Conservation (phyloP, 768 basidiomycete genomes). For the Amanita rimosa region DNA sequence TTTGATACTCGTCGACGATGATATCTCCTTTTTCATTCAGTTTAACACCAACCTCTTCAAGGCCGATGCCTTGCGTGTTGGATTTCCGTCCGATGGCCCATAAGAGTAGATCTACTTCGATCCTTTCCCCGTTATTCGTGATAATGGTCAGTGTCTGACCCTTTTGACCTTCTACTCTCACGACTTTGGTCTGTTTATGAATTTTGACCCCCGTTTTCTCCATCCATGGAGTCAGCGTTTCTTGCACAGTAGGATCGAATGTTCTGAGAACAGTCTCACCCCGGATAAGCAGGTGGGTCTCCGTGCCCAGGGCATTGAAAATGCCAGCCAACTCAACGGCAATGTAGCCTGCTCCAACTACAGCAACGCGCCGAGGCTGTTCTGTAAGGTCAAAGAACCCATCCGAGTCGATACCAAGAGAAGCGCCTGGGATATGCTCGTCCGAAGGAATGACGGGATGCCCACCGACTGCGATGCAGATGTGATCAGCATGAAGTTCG, state of each 20-base stretch:
- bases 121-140: conserved; percentile 59
- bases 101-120: conserved; percentile 79
- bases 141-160: conserved; percentile 68
- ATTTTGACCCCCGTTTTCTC: conserved; percentile 87
- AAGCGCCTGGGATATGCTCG: conserved; percentile 77
- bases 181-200: conserved; percentile 68
- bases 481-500: conserved; percentile 61
- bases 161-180: conserved; percentile 64
- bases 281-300: conserved; percentile 89
- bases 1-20: conserved; percentile 86
- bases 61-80: conserved; percentile 66
- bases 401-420: conserved; percentile 85
- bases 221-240: conserved; percentile 83
- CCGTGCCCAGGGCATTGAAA: conserved; percentile 80
- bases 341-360: conserved; percentile 97
- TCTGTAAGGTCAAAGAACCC: conserved; percentile 90
- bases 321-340: conserved; percentile 95
- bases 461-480: conserved; percentile 83
- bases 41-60: conserved; percentile 70
- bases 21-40: conserved; percentile 74
- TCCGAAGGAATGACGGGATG: conserved; percentile 72
- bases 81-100: conserved; percentile 94
- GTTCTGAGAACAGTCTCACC: conserved; percentile 83
- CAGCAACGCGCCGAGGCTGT: conserved; percentile 87
- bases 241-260: conserved; percentile 82